A percentile compares a stretch with the other conserved stretches of the same genome.
These are phyloP conservation scores for Paramecium bursaria DNA, from an alignment of 73 alveolate genomes.

Conservation along the genomic window DNA sequence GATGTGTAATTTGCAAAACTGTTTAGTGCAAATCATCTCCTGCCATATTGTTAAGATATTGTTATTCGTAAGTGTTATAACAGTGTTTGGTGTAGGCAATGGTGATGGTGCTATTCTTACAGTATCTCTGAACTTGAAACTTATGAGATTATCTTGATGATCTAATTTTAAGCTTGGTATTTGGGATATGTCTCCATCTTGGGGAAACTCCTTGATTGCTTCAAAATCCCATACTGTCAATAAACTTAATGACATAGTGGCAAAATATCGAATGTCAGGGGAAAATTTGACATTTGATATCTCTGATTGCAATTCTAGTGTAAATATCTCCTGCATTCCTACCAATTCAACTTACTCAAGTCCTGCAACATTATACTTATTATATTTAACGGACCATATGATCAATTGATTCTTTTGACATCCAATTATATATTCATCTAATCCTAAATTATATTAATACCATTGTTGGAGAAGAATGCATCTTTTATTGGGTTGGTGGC, in stretches of 20 bases:
- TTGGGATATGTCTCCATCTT: conserved; percentile 38
- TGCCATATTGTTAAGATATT: conserved; percentile 41
- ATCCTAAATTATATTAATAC: conserved; percentile 1
- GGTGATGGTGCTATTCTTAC: conserved; percentile 55
- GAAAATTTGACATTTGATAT: conserved; percentile 55
- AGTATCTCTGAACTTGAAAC: conserved; percentile 44
- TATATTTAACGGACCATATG: conserved; percentile 23
- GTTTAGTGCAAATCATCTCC: conserved; percentile 31
- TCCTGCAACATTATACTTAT: neutral
- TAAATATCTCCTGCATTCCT: conserved; percentile 22
- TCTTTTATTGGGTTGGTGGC: conserved; percentile 51
- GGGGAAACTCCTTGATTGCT: neutral
- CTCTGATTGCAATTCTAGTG: conserved; percentile 5
- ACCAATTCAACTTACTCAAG: conserved; percentile 47
- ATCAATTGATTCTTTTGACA: conserved; percentile 39
- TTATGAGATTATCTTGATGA: conserved; percentile 14
- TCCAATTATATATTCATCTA: conserved; percentile 40
- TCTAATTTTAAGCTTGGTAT: conserved; percentile 4
- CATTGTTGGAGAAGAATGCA: conserved; percentile 55
- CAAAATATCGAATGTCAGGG: conserved; percentile 51
- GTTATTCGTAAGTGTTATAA: conserved; percentile 1
- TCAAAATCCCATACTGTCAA: conserved; percentile 47
- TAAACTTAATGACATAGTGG: neutral
- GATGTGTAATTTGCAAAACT: conserved; percentile 50
- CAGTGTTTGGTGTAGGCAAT: conserved; percentile 49